A percentile compares a stretch with the other conserved stretches of the same genome.
Conservation (phyloP, 139 green algal species). For the Chlorella sp. region DNA sequence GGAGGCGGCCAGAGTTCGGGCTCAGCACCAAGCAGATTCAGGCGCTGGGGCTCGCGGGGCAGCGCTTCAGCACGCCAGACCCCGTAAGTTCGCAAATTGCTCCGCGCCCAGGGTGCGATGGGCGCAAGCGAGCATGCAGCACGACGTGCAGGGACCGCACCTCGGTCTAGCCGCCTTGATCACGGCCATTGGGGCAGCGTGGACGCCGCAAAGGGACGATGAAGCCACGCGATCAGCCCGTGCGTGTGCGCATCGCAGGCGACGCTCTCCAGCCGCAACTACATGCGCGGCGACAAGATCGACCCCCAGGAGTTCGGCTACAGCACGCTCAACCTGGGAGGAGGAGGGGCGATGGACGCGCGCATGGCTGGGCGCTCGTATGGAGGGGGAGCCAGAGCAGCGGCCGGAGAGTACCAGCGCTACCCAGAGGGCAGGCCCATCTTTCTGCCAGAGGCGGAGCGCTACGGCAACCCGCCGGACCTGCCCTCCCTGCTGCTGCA, state of each 20-base stretch:
- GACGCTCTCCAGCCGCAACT: conserved; percentile 36
- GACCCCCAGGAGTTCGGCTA: conserved; percentile 31
- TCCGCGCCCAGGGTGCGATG: no score
- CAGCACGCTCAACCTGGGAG: conserved; percentile 28
- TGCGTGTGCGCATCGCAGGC: no score
- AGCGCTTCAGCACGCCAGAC: conserved; percentile 28
- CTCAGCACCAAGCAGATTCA: conserved; percentile 44
- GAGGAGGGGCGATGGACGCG: not conserved
- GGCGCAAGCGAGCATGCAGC: no score
- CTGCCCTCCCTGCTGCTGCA: conserved; percentile 79
- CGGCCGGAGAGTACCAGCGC: conserved; percentile 43
- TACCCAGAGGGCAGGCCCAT: conserved; percentile 50
- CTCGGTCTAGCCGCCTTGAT: no score
- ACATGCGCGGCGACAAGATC: conserved; percentile 43
- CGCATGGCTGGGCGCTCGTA: conserved; percentile 11
- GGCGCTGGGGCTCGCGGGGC: conserved; percentile 39
- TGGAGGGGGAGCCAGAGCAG: conserved; percentile 23
- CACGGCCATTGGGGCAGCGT: no score
- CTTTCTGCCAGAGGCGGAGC: conserved; percentile 51
- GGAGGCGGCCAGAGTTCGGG: conserved; percentile 39
- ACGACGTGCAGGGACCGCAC: no score
- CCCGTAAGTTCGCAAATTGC: no score
- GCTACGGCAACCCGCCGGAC: conserved; percentile 62
- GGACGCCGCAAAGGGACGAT: no score
- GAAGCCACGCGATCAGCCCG: no score